Percentiles rank a stretch among this genome's conserved stretches.
Conservation (phyloP, 331 rosid genomes). For the Malus hybrid region DNA sequence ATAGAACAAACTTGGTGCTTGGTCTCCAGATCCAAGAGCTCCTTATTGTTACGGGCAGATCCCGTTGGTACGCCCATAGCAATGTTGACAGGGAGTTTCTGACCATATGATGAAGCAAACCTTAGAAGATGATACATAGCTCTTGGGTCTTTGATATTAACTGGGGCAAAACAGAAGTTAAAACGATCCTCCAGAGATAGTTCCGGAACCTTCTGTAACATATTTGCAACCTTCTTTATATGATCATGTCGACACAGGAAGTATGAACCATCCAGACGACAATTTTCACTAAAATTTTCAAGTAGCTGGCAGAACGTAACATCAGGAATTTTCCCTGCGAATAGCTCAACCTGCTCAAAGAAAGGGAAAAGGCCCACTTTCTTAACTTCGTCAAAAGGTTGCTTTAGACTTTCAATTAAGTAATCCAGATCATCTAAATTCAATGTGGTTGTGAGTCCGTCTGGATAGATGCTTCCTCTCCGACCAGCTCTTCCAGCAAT, state of each 20-base stretch:
- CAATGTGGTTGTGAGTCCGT: conserved; percentile 81
- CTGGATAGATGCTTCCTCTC: conserved; percentile 87
- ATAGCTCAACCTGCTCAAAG: conserved; percentile 78
- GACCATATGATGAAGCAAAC: conserved; percentile 63
- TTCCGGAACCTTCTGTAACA: conserved; percentile 67
- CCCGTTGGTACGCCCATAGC: conserved; percentile 82
- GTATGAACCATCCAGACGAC: conserved; percentile 76
- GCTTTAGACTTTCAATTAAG: conserved; percentile 84
- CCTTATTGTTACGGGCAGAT: conserved; percentile 68
- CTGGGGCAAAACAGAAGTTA: conserved; percentile 87
- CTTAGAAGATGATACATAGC: conserved; percentile 75
- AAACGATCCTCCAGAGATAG: conserved; percentile 77
- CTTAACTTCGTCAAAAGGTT: conserved; percentile 62
- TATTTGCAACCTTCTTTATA: conserved; percentile 81
- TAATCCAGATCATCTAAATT: conserved; percentile 72
- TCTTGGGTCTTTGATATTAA: conserved; percentile 86
- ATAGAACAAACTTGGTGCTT: conserved; percentile 85
- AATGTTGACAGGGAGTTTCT: conserved; percentile 60
- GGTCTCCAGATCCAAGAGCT: conserved; percentile 85
- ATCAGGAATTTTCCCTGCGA: conserved; percentile 56
- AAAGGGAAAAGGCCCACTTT: conserved; percentile 79
- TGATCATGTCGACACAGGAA: conserved; percentile 73
- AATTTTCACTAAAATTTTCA: conserved; percentile 62
- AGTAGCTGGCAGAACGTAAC: conserved; percentile 54
- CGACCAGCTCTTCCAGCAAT: conserved; percentile 98